Conservation (phyloP, 2,329 filamentous ascomycete genomes). For the Triangularia verruculosa region DNA sequence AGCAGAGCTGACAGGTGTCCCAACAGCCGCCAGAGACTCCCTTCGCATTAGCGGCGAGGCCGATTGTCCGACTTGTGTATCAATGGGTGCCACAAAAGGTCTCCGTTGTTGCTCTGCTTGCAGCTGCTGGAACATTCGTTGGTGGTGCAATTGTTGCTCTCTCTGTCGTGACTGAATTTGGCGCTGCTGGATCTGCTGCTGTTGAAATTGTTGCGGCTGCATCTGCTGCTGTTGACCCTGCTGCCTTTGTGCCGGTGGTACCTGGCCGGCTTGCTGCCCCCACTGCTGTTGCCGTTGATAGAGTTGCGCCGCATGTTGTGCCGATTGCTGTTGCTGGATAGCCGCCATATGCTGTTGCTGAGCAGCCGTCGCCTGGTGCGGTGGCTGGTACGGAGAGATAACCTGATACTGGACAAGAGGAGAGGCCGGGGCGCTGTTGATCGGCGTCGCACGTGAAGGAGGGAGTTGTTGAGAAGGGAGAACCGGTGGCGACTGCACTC, state of each 20-base stretch:
- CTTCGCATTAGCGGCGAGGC: background rate
- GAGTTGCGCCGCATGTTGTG: slow-evolving; percentile 5
- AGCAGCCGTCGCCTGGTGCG: background rate
- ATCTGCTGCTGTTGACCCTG: background rate
- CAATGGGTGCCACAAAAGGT: background rate
- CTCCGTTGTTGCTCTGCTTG: slow-evolving; percentile 8
- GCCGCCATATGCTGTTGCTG: too few species aligned
- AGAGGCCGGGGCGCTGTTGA: slow-evolving; percentile 9
- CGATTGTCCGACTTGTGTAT: background rate
- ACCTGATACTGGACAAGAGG: slow-evolving; percentile 2
- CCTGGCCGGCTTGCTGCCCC: background rate
- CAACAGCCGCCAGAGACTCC: background rate
- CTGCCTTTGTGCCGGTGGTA: background rate
- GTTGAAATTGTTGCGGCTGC: background rate
- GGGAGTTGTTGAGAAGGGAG: slow-evolving; percentile 14
- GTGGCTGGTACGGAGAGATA: slow-evolving; percentile 2
- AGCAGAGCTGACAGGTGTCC: background rate
- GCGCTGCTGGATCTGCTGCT: background rate
- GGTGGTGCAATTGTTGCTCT: background rate
- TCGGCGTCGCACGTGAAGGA: slow-evolving; percentile 1
- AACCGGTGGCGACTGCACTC: background rate
- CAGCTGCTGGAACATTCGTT: slow-evolving; percentile 4
- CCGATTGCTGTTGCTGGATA: slow-evolving; percentile 6
- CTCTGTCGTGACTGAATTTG: background rate
- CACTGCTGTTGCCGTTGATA: slow-evolving; percentile 6